Evolutionary conservation across 2,329 filamentous ascomycete genomes (phyloP), one percentile per base, ranked within the genome.

Genomic region (Colletotrichum sp.): DNA sequence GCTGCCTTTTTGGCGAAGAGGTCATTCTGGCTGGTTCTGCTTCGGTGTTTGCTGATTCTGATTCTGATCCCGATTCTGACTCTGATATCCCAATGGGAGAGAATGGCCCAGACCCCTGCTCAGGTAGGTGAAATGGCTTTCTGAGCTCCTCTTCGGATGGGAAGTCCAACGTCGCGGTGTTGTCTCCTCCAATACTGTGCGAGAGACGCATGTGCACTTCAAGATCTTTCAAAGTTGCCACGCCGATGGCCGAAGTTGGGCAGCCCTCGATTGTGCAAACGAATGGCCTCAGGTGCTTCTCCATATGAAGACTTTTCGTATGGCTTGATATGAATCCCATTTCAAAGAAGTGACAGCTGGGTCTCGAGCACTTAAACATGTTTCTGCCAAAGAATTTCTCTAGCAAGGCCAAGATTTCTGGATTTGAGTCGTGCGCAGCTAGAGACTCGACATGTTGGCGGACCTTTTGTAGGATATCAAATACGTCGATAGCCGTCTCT

Each of bases 331-430:
- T 3, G 16, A 48, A 48, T n/a, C 43, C 43, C 8, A 48, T 10
- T 8, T 16, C 16, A 7, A 18, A 48, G n/a, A 18, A 21, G n/a
- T 48, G 4, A 21, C 43, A 48, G 9, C 43, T 48, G 7, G 43
- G 43, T 48, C 43, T 48, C 3, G n/a, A 18, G 43, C 43, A 48
- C n/a, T 48, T 48, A 5, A 48, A 48, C 1, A 48, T 34, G 5
- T 6, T 34, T 34, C 5, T 13, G 12, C 32, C 32, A 34, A 34
- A 34, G 12, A 34, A 34, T 4, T n/a, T 48, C 43, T 48, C 18
- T n/a, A 48, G 1, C 5, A 8, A 10, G 16, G 43, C 8, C 1
- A 2, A 6, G 13, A 12, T 13, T 1, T 34, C 5, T 13, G 32
- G 12, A 1, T 2, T 34, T 34, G 32, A 6, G 10, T 32, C 12